phyloP scores from a whole-genome alignment of 305 asterid species.

The Fraxinus platypoda region DNA sequence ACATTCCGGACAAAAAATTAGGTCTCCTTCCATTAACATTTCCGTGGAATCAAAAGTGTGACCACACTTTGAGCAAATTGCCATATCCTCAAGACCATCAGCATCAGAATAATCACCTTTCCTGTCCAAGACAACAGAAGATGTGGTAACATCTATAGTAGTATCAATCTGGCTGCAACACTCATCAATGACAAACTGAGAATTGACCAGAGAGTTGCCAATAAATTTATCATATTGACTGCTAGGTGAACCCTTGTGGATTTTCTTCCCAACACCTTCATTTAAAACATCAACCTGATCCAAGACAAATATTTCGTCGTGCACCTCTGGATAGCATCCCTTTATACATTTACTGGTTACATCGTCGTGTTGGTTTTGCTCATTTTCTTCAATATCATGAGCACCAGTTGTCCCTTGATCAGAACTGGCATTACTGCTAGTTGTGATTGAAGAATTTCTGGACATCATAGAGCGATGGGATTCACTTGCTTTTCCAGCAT shows the following conservation, averaged over 20 bases:
- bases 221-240: slow-evolving; percentile 29
- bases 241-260: slow-evolving; percentile 33
- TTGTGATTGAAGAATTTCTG: slow-evolving; percentile 80
- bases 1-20: slow-evolving; percentile 60
- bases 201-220: slow-evolving; percentile 20
- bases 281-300: slow-evolving; percentile 52
- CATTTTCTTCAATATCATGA: slow-evolving; percentile 70
- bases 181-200: slow-evolving; percentile 29
- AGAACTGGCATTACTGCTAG: slow-evolving; percentile 92
- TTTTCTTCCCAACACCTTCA: slow-evolving; percentile 38
- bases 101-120: slow-evolving; percentile 29
- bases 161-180: slow-evolving; percentile 34
- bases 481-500: slow-evolving; percentile 61
- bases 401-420: slow-evolving; percentile 64
- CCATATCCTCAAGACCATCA: slow-evolving; percentile 35
- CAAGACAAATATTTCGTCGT: slow-evolving; percentile 68
- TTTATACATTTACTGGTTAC: slow-evolving; percentile 44
- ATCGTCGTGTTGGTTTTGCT: slow-evolving; percentile 59
- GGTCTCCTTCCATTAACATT: slow-evolving; percentile 44
- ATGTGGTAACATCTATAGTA: slow-evolving; percentile 30
- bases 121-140: slow-evolving; percentile 39
- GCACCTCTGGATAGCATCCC: slow-evolving; percentile 35
- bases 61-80: slow-evolving; percentile 64
- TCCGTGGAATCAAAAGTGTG: slow-evolving; percentile 36
- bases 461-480: slow-evolving; percentile 56